phyloP scores from a whole-genome alignment of 768 basidiomycete genomes.

The Butyriboletus loyo region DNA sequence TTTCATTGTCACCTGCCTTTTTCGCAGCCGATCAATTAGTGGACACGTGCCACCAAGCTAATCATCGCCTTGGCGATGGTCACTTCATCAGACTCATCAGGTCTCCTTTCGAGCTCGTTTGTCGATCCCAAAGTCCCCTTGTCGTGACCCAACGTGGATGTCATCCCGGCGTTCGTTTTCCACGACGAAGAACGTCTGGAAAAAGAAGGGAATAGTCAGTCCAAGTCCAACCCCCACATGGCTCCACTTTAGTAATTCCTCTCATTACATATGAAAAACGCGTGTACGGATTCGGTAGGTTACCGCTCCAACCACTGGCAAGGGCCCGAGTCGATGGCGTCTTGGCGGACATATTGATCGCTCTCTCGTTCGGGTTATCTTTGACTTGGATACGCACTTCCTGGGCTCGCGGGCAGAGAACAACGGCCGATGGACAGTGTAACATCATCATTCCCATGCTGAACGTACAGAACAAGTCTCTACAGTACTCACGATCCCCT shows the following conservation, averaged over 20 bases:
- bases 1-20: conserved; percentile 29
- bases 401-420: neutral
- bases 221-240: neutral
- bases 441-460: conserved; percentile 3
- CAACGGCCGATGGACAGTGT: neutral
- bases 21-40: conserved; percentile 28
- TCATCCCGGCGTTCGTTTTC: neutral
- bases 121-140: neutral
- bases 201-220: neutral
- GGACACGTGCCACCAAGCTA: conserved; percentile 19
- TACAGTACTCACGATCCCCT: neutral
- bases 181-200: neutral
- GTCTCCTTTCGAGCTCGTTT: too few relatives aligned
- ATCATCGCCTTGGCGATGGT: too few relatives aligned
- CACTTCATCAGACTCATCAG: too few relatives aligned
- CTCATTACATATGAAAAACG: neutral
- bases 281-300: neutral
- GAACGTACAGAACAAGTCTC: neutral
- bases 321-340: neutral
- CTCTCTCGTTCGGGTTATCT: neutral
- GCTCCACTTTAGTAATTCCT: neutral
- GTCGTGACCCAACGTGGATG: neutral
- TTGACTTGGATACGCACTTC: neutral
- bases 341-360: neutral
- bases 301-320: neutral